phyloP scores from a whole-genome alignment of 148 eudicot genomes.

The Vaccinium darrowii region DNA sequence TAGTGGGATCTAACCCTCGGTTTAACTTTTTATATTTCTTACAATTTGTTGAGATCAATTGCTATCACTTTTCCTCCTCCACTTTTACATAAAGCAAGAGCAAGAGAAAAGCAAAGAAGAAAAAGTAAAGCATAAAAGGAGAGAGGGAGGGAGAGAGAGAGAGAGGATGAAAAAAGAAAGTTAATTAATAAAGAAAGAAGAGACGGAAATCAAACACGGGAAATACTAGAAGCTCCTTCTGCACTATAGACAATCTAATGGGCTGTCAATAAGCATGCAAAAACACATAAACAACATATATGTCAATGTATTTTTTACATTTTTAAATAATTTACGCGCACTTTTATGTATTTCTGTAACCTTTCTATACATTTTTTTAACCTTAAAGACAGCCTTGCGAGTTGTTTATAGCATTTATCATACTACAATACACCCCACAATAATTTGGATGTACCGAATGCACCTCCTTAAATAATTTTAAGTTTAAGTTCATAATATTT shows the following conservation, averaged over 20 bases:
- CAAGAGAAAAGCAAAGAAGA: conserved; percentile 34
- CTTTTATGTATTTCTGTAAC: too few relatives aligned
- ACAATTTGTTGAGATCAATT: conserved; percentile 34
- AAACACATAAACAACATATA: too few relatives aligned
- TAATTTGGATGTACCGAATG: neutral
- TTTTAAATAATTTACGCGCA: too few relatives aligned
- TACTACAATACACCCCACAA: neutral
- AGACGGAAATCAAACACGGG: conserved; percentile 12
- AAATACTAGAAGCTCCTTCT: neutral
- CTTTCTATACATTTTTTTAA: too few relatives aligned
- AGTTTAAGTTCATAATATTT: neutral
- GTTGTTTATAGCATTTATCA: too few relatives aligned
- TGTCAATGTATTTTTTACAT: too few relatives aligned
- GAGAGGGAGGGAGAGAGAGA: conserved; percentile 1
- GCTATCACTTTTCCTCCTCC: conserved; percentile 42
- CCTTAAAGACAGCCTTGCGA: too few relatives aligned
- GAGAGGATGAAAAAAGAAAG: conserved; percentile 13
- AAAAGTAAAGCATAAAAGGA: conserved; percentile 12
- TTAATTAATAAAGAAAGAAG: conserved; percentile 23
- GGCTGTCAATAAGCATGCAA: too few relatives aligned
- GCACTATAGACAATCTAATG: too few relatives aligned
- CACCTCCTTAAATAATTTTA: neutral
- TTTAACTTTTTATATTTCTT: conserved; percentile 12
- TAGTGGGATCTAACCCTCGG: conserved; percentile 6
- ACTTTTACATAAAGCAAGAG: conserved; percentile 69